Evolutionary conservation across 2,329 filamentous ascomycete genomes (phyloP), one percentile per base, ranked within the genome.

Genomic region (Paracorniculantispora psalliotae): DNA sequence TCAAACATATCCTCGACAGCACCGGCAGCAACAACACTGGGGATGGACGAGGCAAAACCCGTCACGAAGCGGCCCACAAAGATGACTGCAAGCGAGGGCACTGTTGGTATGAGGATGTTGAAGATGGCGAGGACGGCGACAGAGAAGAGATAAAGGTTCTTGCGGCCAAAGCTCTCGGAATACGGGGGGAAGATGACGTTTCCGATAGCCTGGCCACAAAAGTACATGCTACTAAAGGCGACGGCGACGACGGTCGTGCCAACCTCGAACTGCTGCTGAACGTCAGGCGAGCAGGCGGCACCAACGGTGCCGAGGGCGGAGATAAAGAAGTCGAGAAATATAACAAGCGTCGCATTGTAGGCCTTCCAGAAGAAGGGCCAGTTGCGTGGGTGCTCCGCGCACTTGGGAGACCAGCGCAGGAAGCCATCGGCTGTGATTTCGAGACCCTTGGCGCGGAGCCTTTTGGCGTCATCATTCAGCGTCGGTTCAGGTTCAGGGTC

Each of bases 251-350:
- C 28, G 46, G 46, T 33, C 26, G 26, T 49, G 46, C 46, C 46
- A 15, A 33, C 46, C 26, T 26, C 46, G 8, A 49, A 49, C 46
- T 49, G 46, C 46, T 26, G 26, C 46, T 49, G 46, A 26, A 49
- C 46, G 28, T 49, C 46, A 2, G 46, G 26, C 46, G 46, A 49
- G 46, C 46, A 49, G 15, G 46, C 46, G 46, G 46, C 46, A 26
- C 46, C 46, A 17, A 49, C 46, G 26, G 46, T 49, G 46, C 46
- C 46, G 25, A 49, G 46, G 46, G 46, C 46, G 46, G 46, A 49
- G 46, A 49, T 49, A 26, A 49, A 49, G 46, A 49, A 49, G 46
- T 49, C 46, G 46, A 49, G 46, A 49, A 49, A 49, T 26, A 49
- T 49, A 26, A 49, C 46, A 26, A 49, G 26, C 26, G 46, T 33